Base-by-base conservation (phyloP, 192 early-diverging fungal genomes). In the Gryganskiella cystojenkinii region DNA sequence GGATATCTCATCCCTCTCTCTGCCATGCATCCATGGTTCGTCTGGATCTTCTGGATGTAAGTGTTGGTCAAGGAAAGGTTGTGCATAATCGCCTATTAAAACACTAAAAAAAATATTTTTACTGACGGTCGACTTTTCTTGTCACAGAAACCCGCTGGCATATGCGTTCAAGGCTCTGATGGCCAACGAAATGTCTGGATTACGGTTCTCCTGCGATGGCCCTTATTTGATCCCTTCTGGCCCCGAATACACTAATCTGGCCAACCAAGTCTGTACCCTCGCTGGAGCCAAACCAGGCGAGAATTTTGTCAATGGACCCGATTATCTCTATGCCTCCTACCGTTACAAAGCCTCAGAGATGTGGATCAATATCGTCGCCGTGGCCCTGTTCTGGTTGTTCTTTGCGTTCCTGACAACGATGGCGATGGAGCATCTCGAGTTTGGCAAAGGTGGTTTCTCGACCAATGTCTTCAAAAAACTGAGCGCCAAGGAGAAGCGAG, bases 81-180 rank as follows among this genome's bases (percentile, higher is more conserved):
- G 1, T 22, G 8, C 14, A 13, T 50, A 5, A 15, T 11, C 13
- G 1, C 3, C 0, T 49, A 10, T 50, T 50, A 15, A 22, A n/a
- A 1, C 17, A 28, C 9, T 0, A 20, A 20, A 25, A 9, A 19
- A 1, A 22, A 20, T 33, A 25, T 52, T 42, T 51, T 50, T 52
- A 11, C 30, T n/a, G 2, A 25, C 3, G 6, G 8, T 27, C 24
- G 49, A 1, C 1, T 17, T 15, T 33, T 34, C 31, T 46, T 86
- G 82, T 92, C 91, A 84, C 83, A 88, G 92, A 37, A 88, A 89
- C 43, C 88, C 89, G 2, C 61, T 89, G 17, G 65, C 82, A 0
- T 89, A 89, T 50, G 85, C 78, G 9, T 82, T 87, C 52, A 84
- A 86, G 30, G 70, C 87, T 0, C 64, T 90, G 1, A 64, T 90